A percentile compares a stretch with the other conserved stretches of the same genome.
Conservation (phyloP, 75 land plant species). For the Cupressus sempervirens region DNA sequence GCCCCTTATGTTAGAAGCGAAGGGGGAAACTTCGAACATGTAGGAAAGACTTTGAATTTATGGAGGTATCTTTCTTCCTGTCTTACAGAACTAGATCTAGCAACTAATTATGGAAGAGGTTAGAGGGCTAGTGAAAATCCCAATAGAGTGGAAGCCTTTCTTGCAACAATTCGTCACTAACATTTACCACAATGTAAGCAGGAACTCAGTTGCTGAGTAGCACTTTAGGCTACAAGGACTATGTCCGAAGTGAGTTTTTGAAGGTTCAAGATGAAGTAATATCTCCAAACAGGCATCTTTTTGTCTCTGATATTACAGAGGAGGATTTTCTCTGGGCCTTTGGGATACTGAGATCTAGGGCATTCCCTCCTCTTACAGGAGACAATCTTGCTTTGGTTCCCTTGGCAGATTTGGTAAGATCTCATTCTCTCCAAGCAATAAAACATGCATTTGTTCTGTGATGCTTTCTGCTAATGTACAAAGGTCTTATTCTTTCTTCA, state of each 20-base stretch:
- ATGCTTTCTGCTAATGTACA: not conserved
- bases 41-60: not conserved
- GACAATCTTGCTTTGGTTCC: slow-evolving; percentile 81
- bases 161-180: not conserved
- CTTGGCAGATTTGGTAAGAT: slow-evolving; percentile 77
- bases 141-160: not conserved
- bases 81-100: not conserved
- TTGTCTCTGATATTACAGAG: slow-evolving; percentile 49
- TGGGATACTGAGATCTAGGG: slow-evolving; percentile 83
- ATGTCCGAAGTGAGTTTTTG: slow-evolving; percentile 66
- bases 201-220: slow-evolving; percentile 88
- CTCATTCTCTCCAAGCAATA: not conserved
- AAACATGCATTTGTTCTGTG: not conserved
- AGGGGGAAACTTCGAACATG: not conserved
- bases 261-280: slow-evolving; percentile 57
- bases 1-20: not conserved
- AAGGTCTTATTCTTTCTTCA: not conserved
- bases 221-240: slow-evolving; percentile 63
- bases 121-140: not conserved
- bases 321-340: slow-evolving; percentile 93
- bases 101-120: not conserved
- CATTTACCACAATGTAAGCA: slow-evolving; percentile 15
- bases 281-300: slow-evolving; percentile 58
- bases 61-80: not conserved
- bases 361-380: slow-evolving; percentile 79